Evolutionary conservation across 352 stramenopile species (phyloP).

Genomic region (Phytophthora multivora): DNA sequence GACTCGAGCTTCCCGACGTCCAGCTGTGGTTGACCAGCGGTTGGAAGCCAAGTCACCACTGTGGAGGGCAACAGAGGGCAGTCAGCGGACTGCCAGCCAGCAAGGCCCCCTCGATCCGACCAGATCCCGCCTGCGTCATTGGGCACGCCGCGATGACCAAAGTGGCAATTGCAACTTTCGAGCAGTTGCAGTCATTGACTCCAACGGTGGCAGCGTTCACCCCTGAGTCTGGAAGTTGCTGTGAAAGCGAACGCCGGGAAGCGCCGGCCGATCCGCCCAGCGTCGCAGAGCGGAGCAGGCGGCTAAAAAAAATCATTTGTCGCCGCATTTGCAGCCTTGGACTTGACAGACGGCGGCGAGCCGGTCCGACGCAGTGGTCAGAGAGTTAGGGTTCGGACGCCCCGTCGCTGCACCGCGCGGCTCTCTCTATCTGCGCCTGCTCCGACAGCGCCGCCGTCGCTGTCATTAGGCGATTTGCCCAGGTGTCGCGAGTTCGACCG

Average conservation of each 20-base stretch:
- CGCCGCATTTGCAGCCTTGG: not conserved
- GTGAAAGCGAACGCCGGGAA: conserved; percentile 17
- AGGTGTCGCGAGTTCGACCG: conserved; percentile 6
- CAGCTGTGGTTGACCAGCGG: conserved; percentile 16
- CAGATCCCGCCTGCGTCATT: conserved; percentile 17
- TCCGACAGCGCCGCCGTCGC: not conserved
- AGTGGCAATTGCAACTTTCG: not conserved
- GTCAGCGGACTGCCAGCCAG: not conserved
- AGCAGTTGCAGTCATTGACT: too few relatives aligned
- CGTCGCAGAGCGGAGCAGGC: conserved; percentile 22
- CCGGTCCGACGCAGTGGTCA: conserved; percentile 25
- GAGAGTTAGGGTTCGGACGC: conserved; percentile 19
- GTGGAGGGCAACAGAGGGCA: not conserved
- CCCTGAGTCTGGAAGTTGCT: conserved; percentile 9
- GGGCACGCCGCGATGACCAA: not conserved
- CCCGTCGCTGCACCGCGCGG: conserved; percentile 9
- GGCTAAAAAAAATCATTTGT: conserved; percentile 21
- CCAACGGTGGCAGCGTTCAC: too few relatives aligned
- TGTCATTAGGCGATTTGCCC: conserved; percentile 32
- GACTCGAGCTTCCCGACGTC: conserved; percentile 9
- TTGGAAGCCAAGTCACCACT: conserved; percentile 10
- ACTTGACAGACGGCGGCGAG: conserved; percentile 20
- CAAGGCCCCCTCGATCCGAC: conserved; percentile 15
- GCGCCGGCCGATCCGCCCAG: conserved; percentile 14
- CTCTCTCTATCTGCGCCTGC: conserved; percentile 27